Evolutionary conservation across 345 rosid species (phyloP), one percentile per base, ranked within the genome.

Genomic region (Cardamine resedifolia): DNA sequence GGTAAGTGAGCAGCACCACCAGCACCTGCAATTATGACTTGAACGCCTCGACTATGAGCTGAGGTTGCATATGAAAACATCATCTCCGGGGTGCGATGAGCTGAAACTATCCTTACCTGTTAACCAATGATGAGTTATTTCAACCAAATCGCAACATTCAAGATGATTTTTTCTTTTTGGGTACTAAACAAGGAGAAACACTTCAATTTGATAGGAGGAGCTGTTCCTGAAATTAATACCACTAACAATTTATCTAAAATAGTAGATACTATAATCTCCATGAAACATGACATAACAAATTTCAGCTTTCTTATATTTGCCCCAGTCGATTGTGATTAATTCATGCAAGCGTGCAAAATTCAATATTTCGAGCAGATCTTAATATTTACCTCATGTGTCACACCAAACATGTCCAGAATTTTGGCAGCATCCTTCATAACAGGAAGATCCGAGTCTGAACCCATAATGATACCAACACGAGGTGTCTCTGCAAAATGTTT

Each of bases 1-100:
- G 98, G 98, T 64, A 95, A 83, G 83, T 95, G 99, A 48, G 97
- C 97, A 50, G 99, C 98, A 59, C 98, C 99, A 75, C 99, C 98
- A 73, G 99, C 99, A 60, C 98, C 99, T 41, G 98, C 97, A 55
- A 95, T 88, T 74, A 92, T 92, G 48, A 95, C 79, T 64, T 88
- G 93, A 74, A 87, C 51, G 12, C 99, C 98, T 72, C 85, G 80
- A 26, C 79, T 83, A 67, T 67, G 73, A 36, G 96, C 92, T 77
- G 94, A 82, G 10, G 70, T 79, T 23, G 98, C 99, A 79, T 95
- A 95, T 59, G 90, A 77, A 71, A 78, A 88, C 99, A 95, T 92
- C 79, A 85, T 49, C 70, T 90, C 92, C 21, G 99, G 97, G 21
- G 97, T 90, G 44, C 97, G 85, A 81, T 95, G 99, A 7, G 98